These are phyloP conservation scores for Gracilaria gracilis DNA, from an alignment of 23 red algal genomes.

Conservation along the genomic window DNA sequence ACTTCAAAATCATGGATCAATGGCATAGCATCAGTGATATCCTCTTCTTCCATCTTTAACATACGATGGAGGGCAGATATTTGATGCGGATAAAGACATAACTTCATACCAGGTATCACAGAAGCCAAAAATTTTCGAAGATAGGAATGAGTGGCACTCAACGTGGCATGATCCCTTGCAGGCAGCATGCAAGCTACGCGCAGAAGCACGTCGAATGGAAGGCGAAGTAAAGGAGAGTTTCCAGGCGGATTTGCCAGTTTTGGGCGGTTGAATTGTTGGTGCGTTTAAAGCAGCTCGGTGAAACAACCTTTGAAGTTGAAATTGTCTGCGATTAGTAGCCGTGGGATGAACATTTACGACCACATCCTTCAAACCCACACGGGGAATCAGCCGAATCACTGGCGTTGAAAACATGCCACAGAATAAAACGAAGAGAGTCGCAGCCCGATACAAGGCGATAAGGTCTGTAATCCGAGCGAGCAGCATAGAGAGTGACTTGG, in stretches of 20 bases:
- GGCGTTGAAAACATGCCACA: slow-evolving; percentile 13
- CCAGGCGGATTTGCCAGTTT: not conserved
- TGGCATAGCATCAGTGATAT: not conserved
- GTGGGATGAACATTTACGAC: not conserved
- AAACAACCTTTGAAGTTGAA: slow-evolving; percentile 12
- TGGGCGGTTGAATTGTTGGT: not conserved
- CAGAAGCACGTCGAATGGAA: slow-evolving; percentile 45
- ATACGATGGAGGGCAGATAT: slow-evolving; percentile 45
- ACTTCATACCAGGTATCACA: slow-evolving; percentile 54
- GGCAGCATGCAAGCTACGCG: slow-evolving; percentile 11
- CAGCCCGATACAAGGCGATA: not conserved
- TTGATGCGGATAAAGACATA: slow-evolving; percentile 82
- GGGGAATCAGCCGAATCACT: not conserved
- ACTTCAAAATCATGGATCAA: slow-evolving; percentile 17
- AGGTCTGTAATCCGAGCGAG: not conserved
- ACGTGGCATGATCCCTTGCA: slow-evolving; percentile 17
- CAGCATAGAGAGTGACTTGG: not conserved
- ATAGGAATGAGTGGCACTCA: slow-evolving; percentile 7
- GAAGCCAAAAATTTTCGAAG: slow-evolving; percentile 25
- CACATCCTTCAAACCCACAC: slow-evolving; percentile 14
- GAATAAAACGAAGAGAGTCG: slow-evolving; percentile 16
- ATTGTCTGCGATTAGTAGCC: not conserved
- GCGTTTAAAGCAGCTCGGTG: not conserved
- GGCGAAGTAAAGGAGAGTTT: slow-evolving; percentile 21
- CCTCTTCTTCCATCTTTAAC: slow-evolving; percentile 44